A percentile compares a stretch with the other conserved stretches of the same genome.
phyloP scores from a whole-genome alignment of 2,329 filamentous ascomycete genomes.

The Fusarium secorum region DNA sequence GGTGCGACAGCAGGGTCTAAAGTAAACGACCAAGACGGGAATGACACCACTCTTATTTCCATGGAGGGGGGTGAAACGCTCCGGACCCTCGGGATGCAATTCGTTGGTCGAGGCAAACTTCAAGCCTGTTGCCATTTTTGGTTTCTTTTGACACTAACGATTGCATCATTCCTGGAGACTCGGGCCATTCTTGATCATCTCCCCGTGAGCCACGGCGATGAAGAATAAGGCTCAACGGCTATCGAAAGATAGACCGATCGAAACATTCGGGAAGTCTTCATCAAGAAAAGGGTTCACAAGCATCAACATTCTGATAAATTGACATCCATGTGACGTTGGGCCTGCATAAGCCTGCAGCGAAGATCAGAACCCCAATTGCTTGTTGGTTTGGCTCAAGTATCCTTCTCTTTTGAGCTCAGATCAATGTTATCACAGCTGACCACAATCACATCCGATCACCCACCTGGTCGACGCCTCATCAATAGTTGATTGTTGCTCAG shows the following conservation, averaged over 20 bases:
- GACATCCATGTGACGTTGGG: background rate
- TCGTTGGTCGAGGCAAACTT: background rate
- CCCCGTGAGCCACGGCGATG: background rate
- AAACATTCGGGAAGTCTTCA: background rate
- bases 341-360: background rate
- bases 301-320: background rate
- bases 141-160: background rate
- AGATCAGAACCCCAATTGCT: background rate
- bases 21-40: background rate
- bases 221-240: background rate
- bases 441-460: background rate
- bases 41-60: constrained; percentile 19
- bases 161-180: constrained; percentile 7
- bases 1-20: constrained; percentile 28
- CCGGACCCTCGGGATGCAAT: constrained; percentile 7
- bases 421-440: constrained; percentile 4
- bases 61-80: background rate
- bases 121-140: background rate
- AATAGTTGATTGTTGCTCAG: background rate
- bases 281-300: background rate
- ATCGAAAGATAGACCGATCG: background rate
- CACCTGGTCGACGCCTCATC: background rate
- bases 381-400: background rate
- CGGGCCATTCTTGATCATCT: constrained; percentile 11
- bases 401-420: background rate